Evolutionary conservation across 768 basidiomycete genomes (phyloP).

Genomic region (Boletus subcaerulescens): DNA sequence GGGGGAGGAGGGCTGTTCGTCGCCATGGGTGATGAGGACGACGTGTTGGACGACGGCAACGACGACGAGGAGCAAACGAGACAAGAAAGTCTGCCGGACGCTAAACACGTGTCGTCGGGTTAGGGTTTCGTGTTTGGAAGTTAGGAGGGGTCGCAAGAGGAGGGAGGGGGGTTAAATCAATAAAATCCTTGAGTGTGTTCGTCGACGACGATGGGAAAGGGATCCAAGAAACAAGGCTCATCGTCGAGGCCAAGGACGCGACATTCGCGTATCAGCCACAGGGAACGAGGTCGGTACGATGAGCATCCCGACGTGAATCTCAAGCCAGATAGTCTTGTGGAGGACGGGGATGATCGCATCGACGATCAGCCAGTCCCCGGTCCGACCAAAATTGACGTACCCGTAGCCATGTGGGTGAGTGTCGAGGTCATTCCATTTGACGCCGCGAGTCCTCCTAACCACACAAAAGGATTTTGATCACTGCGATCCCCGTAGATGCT

Average conservation of each 20-base stretch:
- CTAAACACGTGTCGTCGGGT: conserved; percentile 31
- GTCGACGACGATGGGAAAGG: background rate
- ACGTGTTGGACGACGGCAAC: conserved; percentile 17
- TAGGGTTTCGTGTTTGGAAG: conserved; percentile 19
- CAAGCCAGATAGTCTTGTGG: background rate
- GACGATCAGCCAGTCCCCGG: background rate
- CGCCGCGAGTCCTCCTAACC: background rate
- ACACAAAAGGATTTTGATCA: conserved; percentile 85
- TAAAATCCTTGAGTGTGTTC: background rate
- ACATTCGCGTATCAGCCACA: background rate
- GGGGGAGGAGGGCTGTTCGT: conserved; percentile 27
- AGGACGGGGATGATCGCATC: background rate
- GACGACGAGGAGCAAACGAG: conserved; percentile 17
- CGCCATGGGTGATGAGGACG: conserved; percentile 26
- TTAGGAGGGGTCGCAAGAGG: background rate
- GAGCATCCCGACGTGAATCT: background rate
- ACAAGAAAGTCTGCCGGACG: conserved; percentile 4
- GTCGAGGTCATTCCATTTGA: background rate
- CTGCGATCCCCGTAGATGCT: conserved; percentile 86
- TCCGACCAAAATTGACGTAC: conserved; percentile 42
- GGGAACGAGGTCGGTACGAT: background rate
- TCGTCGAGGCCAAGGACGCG: background rate
- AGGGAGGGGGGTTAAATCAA: background rate
- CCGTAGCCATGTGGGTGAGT: conserved; percentile 96
- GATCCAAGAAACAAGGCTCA: background rate